Conservation (phyloP, 208 protist species). For the Leptomonas seymouri region DNA sequence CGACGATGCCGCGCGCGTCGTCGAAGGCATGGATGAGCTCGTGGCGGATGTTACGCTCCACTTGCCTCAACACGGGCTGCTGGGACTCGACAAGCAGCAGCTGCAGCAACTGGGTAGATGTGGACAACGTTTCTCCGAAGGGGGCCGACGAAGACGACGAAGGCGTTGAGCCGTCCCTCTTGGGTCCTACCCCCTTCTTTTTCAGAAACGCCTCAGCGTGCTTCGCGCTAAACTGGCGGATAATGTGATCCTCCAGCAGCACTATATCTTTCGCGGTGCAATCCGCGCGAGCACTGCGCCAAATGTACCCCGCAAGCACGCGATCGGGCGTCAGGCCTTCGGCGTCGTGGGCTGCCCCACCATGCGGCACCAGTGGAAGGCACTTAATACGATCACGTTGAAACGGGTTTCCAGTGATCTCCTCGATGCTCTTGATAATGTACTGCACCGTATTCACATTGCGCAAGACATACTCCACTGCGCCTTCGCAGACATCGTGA, state of each 20-base stretch:
- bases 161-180: conserved; percentile 5
- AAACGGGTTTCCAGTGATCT: conserved; percentile 58
- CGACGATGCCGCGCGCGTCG: conserved; percentile 88
- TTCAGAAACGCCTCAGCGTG: conserved; percentile 21
- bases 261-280: conserved; percentile 78
- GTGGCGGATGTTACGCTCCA: conserved; percentile 89
- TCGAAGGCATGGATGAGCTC: conserved; percentile 96
- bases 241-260: conserved; percentile 64
- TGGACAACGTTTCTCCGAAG: background rate
- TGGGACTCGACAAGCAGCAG: conserved; percentile 28
- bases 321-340: conserved; percentile 27
- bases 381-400: conserved; percentile 81
- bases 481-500: conserved; percentile 67
- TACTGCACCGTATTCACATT: conserved; percentile 88
- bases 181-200: conserved; percentile 17
- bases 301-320: conserved; percentile 79
- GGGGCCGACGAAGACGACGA: background rate
- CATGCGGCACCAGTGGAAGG: conserved; percentile 29
- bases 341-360: background rate
- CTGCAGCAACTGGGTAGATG: conserved; percentile 6
- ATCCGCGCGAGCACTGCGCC: conserved; percentile 56
- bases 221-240: conserved; percentile 25
- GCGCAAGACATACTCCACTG: conserved; percentile 71
- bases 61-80: conserved; percentile 38
- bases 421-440: conserved; percentile 78